phyloP scores from a whole-genome alignment of 1,139 yeast species.

The Spathaspora sp. region DNA sequence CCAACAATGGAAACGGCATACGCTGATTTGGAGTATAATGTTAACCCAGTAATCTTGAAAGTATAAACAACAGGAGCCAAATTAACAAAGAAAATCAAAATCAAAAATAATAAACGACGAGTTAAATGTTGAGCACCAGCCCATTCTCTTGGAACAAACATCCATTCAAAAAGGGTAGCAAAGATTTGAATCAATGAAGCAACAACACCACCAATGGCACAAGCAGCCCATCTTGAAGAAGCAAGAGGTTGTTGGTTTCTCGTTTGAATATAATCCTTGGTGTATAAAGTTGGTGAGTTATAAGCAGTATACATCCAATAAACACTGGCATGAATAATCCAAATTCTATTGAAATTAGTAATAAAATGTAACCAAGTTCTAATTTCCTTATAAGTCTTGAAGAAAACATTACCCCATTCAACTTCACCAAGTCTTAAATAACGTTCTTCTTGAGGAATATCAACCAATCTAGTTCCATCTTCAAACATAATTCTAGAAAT shows the following conservation, averaged over 20 bases:
- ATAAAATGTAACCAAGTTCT: constrained; percentile 98
- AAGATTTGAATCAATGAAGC: constrained; percentile 78
- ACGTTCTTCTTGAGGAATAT: constrained; percentile 86
- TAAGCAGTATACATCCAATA: constrained; percentile 95
- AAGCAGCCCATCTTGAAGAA: constrained; percentile 89
- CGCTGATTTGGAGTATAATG: constrained; percentile 70
- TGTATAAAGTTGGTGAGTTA: constrained; percentile 89
- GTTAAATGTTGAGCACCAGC: constrained; percentile 98
- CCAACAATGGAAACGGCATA: constrained; percentile 82
- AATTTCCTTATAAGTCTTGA: constrained; percentile 93
- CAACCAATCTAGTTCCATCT: constrained; percentile 90
- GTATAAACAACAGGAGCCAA: constrained; percentile 86
- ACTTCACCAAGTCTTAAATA: constrained; percentile 89
- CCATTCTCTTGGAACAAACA: constrained; percentile 97
- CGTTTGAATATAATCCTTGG: constrained; percentile 81
- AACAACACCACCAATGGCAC: constrained; percentile 89
- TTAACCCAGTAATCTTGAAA: constrained; percentile 77
- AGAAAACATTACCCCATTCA: constrained; percentile 88
- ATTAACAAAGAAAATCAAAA: constrained; percentile 66
- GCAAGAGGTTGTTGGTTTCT: constrained; percentile 81
- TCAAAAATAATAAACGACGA: constrained; percentile 78
- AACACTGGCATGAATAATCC: constrained; percentile 88
- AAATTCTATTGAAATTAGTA: constrained; percentile 95
- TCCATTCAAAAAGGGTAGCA: constrained; percentile 93
- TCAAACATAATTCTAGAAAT: constrained; percentile 86